Evolutionary conservation across 305 asterid genomes (phyloP), one percentile per base, ranked within the genome.

Genomic region (Plantago rigida): DNA sequence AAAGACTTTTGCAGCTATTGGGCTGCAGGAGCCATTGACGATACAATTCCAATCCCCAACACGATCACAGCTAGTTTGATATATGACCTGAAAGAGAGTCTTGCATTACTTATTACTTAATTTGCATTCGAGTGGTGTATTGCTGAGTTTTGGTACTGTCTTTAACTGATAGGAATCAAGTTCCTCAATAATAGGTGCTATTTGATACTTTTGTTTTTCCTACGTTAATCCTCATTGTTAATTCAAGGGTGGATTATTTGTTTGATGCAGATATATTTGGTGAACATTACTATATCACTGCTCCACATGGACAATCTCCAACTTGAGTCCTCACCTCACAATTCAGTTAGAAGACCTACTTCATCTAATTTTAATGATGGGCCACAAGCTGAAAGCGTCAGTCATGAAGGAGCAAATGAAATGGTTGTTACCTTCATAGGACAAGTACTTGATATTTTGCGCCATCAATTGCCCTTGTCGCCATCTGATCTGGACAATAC

Each of bases 251-350:
- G 62, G 62, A 53, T 75, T 69, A 14, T 54, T 62, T 63, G 41
- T 77, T 41, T 67, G 58, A 78, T 84, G 86, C 95, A 92, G 97
- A 77, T 92, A 79, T 76, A 89, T 74, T 75, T 81, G 89, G 96
- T 82, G 81, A 92, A 86, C 79, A 82, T 86, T 64, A 74, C 84
- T 67, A 81, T 86, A 63, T 89, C 99, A 60, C 94, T 89, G 64
- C 76, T 92, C 54, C 81, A 84, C 73, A 86, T 92, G 91, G 95
- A 86, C 83, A 84, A 79, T 78, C 81, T 89, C 69, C 80, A 81
- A 70, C 75, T 66, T 62, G 84, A 83, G 73, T 69, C 71, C 61
- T 69, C 80, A 58, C 74, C 87, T 53, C 65, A 61, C 72, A 82
- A 84, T 76, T 80, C 76, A 70, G 65, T 73, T 56, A 71, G 70